Evolutionary conservation across 108 stramenopile species (phyloP).

Genomic region (Cyclotella atomus): DNA sequence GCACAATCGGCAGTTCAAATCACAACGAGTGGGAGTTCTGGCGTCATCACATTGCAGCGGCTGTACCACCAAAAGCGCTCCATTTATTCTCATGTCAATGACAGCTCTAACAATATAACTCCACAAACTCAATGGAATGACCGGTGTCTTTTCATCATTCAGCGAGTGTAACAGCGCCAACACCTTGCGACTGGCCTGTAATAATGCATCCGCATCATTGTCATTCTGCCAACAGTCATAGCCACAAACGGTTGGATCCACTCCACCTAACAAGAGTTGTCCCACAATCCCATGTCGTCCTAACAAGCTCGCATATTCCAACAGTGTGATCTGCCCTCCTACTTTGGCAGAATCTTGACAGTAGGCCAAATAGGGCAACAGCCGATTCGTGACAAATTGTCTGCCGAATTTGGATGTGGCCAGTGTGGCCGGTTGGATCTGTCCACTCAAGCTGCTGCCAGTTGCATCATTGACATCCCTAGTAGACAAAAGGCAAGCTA

Average conservation of each 20-base stretch:
- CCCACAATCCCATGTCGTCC: constrained; percentile 70
- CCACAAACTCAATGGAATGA: constrained; percentile 63
- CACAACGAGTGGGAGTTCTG: neutral
- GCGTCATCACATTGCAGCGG: neutral
- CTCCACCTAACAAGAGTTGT: constrained; percentile 60
- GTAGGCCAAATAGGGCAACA: constrained; percentile 40
- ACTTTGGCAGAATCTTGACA: neutral
- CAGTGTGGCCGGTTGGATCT: constrained; percentile 38
- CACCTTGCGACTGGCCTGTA: constrained; percentile 38
- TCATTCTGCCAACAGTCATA: constrained; percentile 10
- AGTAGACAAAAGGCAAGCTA: constrained; percentile 2
- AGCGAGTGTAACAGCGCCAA: constrained; percentile 59
- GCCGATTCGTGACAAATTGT: constrained; percentile 29
- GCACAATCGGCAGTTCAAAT: neutral
- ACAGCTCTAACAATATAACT: constrained; percentile 67
- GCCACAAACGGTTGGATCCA: constrained; percentile 59
- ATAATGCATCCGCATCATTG: neutral
- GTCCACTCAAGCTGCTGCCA: neutral
- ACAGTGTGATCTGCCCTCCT: constrained; percentile 51
- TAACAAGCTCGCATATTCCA: constrained; percentile 75
- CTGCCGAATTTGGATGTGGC: constrained; percentile 60
- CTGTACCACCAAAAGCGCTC: neutral
- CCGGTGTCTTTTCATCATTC: neutral
- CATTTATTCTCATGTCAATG: constrained; percentile 66
- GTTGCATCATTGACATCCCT: neutral